A percentile compares a stretch with the other conserved stretches of the same genome.
Evolutionary conservation across 805 yeast genomes (phyloP).

Genomic region (Starmerella bombi): DNA sequence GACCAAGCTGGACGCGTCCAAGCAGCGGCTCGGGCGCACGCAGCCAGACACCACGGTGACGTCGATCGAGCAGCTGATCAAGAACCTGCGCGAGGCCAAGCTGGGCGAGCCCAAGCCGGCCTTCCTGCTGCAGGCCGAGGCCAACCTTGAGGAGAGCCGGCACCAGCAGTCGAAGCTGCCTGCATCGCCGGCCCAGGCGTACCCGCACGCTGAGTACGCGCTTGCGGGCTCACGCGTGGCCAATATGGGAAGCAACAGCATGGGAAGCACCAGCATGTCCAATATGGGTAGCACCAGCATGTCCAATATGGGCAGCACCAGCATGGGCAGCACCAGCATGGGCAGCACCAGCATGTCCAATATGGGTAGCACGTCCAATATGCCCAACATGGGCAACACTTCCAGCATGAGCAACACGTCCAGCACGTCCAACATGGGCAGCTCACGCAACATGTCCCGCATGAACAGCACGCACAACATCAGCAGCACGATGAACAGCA

Average conservation of each 20-base stretch:
- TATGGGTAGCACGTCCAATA: not conserved
- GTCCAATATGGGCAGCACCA: not conserved
- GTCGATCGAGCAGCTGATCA: slow-evolving; percentile 12
- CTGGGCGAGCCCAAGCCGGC: slow-evolving; percentile 9
- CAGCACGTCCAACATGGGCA: not conserved
- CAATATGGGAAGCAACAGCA: not conserved
- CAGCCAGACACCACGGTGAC: slow-evolving; percentile 11
- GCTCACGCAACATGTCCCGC: not conserved
- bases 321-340: not conserved
- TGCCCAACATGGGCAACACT: not conserved
- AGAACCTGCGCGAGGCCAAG: slow-evolving; percentile 8
- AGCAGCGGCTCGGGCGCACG: not conserved
- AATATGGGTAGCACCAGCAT: not conserved
- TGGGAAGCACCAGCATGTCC: not conserved
- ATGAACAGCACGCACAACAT: not conserved
- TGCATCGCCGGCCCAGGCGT: not conserved
- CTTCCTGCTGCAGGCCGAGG: slow-evolving; percentile 16
- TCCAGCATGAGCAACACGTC: not conserved
- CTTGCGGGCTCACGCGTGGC: too few species aligned
- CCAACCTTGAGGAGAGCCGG: slow-evolving; percentile 9
- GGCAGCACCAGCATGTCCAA: not conserved
- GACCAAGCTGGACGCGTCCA: slow-evolving; percentile 1
- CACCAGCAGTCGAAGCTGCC: not conserved
- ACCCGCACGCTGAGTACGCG: not conserved
- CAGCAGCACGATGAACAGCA: not conserved